Evolutionary conservation across 768 basidiomycete species (phyloP).

Genomic region (Boletellus ananas): DNA sequence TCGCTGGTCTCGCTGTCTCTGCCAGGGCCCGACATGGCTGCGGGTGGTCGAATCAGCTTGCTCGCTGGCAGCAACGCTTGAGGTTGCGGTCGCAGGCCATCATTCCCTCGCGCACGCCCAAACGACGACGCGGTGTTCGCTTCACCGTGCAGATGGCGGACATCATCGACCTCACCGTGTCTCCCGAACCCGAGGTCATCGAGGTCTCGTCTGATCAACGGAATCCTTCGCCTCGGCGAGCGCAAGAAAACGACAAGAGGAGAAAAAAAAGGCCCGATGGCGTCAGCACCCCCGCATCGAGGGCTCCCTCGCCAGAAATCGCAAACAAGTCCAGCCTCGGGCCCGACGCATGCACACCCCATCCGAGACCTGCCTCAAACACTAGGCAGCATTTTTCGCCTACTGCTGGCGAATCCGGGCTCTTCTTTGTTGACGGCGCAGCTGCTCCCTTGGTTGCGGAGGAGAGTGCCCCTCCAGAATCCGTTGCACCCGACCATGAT

Average conservation of each 20-base stretch:
- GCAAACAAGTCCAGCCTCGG: constrained; percentile 1
- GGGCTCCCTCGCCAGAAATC: constrained; percentile 16
- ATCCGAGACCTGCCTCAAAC: constrained; percentile 40
- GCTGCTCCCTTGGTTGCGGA: constrained; percentile 36
- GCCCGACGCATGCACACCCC: constrained; percentile 12
- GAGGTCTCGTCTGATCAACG: constrained; percentile 30
- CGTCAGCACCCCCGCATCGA: constrained; percentile 17
- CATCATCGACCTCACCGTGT: constrained; percentile 33
- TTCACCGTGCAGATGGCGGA: constrained; percentile 20
- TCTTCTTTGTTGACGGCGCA: constrained; percentile 52
- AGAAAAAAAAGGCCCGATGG: constrained; percentile 25
- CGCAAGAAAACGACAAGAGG: constrained; percentile 20
- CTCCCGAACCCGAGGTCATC: constrained; percentile 27
- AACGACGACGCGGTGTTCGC: too few species aligned
- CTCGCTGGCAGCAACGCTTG: too few species aligned
- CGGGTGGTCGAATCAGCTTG: too few species aligned
- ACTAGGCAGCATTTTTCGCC: constrained; percentile 20
- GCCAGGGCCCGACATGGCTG: too few species aligned
- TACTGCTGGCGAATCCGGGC: constrained; percentile 10
- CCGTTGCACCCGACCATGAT: constrained; percentile 18
- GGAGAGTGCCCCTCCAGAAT: constrained; percentile 8
- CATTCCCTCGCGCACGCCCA: too few species aligned
- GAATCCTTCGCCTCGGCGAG: background rate
- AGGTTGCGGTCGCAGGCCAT: too few species aligned
- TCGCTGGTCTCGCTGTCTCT: too few species aligned